These are phyloP conservation scores for Aspergillus novoparasiticus DNA, from an alignment of 2,329 filamentous ascomycete species.

Conservation along the genomic window DNA sequence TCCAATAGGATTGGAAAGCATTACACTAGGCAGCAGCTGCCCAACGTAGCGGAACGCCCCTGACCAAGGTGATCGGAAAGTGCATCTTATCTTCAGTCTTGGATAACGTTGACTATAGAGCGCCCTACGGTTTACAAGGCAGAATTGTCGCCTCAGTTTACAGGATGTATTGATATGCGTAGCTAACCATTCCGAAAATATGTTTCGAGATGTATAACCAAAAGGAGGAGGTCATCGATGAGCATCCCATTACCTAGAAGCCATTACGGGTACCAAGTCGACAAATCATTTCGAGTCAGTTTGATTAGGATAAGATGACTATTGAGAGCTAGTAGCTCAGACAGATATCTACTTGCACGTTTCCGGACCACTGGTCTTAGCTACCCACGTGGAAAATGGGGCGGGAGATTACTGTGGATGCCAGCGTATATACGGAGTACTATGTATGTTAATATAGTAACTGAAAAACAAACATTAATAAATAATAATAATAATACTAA, in stretches of 20 bases:
- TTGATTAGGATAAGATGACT: slow-evolving; percentile 15
- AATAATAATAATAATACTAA: not conserved
- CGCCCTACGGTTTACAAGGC: not conserved
- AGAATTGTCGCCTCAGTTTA: not conserved
- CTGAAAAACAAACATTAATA: not conserved
- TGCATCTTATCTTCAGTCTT: too few relatives aligned
- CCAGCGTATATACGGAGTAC: not conserved
- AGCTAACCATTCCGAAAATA: not conserved
- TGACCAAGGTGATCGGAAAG: not conserved
- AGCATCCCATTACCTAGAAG: not conserved
- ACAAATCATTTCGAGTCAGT: slow-evolving; percentile 12
- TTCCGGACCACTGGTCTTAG: not conserved
- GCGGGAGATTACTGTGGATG: not conserved
- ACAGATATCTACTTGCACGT: not conserved
- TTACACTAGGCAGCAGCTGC: not conserved
- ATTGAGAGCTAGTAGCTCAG: slow-evolving; percentile 3
- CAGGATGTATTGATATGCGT: not conserved
- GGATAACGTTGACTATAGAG: too few relatives aligned
- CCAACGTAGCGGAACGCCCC: slow-evolving; percentile 3
- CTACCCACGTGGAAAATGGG: not conserved
- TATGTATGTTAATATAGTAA: not conserved
- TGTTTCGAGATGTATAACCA: not conserved
- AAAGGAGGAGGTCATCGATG: not conserved
- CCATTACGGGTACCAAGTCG: not conserved
- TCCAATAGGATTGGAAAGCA: not conserved